Conservation (phyloP, 768 basidiomycete species). For the Pleurotus citrinopileatus region DNA sequence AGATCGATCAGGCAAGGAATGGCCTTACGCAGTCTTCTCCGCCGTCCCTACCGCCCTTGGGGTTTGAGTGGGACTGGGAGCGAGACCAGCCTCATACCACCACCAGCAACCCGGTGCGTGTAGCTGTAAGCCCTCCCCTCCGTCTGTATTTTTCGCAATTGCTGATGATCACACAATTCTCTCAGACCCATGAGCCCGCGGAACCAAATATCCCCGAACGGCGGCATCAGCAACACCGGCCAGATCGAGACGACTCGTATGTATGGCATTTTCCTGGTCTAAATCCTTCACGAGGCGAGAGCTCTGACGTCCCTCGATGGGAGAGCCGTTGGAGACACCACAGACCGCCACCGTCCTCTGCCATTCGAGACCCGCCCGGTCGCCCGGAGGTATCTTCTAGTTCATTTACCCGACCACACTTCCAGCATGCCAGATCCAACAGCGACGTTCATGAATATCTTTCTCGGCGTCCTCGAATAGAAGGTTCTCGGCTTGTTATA, state of each 20-base stretch:
- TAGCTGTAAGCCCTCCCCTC: background rate
- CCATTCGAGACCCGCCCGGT: background rate
- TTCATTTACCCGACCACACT: background rate
- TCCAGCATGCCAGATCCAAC: background rate
- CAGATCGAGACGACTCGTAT: background rate
- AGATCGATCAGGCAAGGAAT: slow-evolving; percentile 16
- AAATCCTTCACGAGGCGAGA: background rate
- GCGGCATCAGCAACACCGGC: background rate
- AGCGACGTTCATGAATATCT: slow-evolving; percentile 23
- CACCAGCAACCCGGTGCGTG: too few species aligned
- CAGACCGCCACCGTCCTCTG: background rate
- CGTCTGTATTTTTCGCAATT: background rate
- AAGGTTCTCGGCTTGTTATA: slow-evolving; percentile 24
- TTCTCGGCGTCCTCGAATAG: slow-evolving; percentile 22
- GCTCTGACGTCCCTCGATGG: background rate
- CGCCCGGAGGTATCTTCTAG: background rate
- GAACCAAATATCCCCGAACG: background rate
- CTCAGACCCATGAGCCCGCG: background rate
- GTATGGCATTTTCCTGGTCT: slow-evolving; percentile 5
- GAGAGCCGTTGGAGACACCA: background rate
- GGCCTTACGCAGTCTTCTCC: slow-evolving; percentile 8
- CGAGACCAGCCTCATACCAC: background rate
- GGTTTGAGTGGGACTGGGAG: slow-evolving; percentile 6
- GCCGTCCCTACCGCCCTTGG: slow-evolving; percentile 11
- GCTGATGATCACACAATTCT: background rate